Evolutionary conservation across 257 asterid genomes (phyloP).

Genomic region (Echium plantagineum): DNA sequence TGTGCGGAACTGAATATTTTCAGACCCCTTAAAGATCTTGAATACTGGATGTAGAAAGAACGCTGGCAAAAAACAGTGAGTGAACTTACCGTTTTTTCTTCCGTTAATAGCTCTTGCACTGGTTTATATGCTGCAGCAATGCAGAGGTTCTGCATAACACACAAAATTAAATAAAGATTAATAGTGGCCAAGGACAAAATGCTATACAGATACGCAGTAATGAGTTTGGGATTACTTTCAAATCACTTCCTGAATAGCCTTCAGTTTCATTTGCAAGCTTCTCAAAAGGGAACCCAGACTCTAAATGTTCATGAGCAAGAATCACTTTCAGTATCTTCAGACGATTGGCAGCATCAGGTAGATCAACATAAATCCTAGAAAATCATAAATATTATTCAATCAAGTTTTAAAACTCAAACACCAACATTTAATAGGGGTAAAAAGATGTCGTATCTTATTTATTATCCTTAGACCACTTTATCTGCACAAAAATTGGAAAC

Average conservation of each 20-base stretch:
- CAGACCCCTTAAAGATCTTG: too few species aligned
- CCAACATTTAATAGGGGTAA: background rate
- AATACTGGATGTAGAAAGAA: background rate
- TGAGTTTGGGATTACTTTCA: slow-evolving; percentile 51
- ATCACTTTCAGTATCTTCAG: slow-evolving; percentile 73
- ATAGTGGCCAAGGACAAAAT: slow-evolving; percentile 5
- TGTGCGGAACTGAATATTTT: too few species aligned
- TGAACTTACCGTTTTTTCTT: slow-evolving; percentile 49
- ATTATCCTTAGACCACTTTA: background rate
- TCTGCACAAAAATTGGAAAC: background rate
- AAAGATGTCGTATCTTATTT: background rate
- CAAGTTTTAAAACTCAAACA: slow-evolving; percentile 1
- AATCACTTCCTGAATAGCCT: slow-evolving; percentile 97
- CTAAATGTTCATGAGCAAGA: slow-evolving; percentile 70
- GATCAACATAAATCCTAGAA: slow-evolving; percentile 84
- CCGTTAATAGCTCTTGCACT: slow-evolving; percentile 80
- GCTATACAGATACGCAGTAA: background rate
- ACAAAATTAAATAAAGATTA: slow-evolving; percentile 5
- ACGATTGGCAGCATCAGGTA: slow-evolving; percentile 94
- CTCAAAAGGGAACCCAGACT: slow-evolving; percentile 50
- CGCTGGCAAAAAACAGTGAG: background rate
- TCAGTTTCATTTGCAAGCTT: slow-evolving; percentile 90
- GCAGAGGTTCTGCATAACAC: slow-evolving; percentile 68
- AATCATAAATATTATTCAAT: slow-evolving; percentile 15
- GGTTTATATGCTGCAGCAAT: slow-evolving; percentile 94